Evolutionary conservation across 257 asterid species (phyloP).

Genomic region (Galeopsis tetrahit): DNA sequence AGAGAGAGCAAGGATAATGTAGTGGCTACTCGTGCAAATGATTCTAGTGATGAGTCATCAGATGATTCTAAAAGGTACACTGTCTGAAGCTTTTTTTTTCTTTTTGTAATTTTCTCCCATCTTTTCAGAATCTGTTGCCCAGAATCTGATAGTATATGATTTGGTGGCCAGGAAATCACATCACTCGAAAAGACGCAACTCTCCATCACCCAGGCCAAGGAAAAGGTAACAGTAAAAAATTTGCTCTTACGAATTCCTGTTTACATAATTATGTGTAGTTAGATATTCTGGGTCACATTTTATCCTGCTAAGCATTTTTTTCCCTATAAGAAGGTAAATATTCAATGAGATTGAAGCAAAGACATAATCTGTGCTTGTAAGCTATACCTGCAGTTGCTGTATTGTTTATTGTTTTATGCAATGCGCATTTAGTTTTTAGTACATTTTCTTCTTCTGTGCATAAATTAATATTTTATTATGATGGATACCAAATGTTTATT

Average conservation of each 20-base stretch:
- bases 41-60: constrained; percentile 70
- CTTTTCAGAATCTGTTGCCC: constrained; percentile 18
- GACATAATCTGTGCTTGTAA: constrained; percentile 13
- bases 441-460: background rate
- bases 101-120: constrained; percentile 5
- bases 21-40: constrained; percentile 47
- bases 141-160: constrained; percentile 29
- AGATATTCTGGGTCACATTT: constrained; percentile 15
- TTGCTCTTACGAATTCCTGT: constrained; percentile 14
- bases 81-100: constrained; percentile 12
- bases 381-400: constrained; percentile 7
- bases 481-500: background rate
- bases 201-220: constrained; percentile 85
- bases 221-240: constrained; percentile 62
- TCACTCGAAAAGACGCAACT: constrained; percentile 63
- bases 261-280: background rate
- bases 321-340: constrained; percentile 11
- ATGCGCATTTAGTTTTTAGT: background rate
- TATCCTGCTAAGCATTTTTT: constrained; percentile 9
- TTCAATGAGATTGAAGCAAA: constrained; percentile 23
- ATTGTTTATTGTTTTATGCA: constrained; percentile 3
- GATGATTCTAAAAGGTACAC: constrained; percentile 76
- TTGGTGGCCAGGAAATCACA: constrained; percentile 68
- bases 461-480: constrained; percentile 14
- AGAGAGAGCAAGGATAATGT: constrained; percentile 63